Percentiles rank a stretch among this genome's conserved stretches.
phyloP scores from a whole-genome alignment of 2,329 filamentous ascomycete species.

The Sordariomycetes sp. region DNA sequence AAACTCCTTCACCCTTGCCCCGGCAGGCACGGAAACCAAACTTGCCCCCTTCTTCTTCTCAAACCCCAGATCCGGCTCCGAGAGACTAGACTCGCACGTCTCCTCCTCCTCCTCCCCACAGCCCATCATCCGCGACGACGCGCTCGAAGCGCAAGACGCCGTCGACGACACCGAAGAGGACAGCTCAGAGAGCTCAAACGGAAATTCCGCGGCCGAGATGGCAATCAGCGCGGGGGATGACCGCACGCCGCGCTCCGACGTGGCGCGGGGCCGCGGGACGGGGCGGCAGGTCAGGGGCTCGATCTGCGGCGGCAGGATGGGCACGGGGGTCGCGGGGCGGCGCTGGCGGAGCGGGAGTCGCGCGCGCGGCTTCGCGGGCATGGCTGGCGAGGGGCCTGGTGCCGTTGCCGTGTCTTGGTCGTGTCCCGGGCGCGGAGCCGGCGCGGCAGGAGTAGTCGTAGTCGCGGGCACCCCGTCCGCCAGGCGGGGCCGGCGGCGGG shows the following conservation, averaged over 20 bases:
- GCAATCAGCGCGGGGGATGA: not conserved
- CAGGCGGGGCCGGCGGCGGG: not conserved
- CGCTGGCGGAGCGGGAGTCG: not conserved
- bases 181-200: not conserved
- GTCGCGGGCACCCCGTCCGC: not conserved
- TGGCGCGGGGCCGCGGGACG: not conserved
- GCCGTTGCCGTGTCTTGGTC: not conserved
- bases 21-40: slow-evolving; percentile 5
- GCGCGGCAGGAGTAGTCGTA: not conserved
- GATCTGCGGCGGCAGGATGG: not conserved
- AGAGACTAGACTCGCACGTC: slow-evolving; percentile 2
- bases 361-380: not conserved
- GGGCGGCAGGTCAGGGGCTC: not conserved
- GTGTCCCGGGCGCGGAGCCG: not conserved
- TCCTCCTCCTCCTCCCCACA: slow-evolving; percentile 1
- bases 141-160: not conserved
- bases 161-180: not conserved
- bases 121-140: not conserved
- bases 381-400: not conserved
- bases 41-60: not conserved
- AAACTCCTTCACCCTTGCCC: slow-evolving; percentile 15
- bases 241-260: not conserved
- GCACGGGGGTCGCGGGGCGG: not conserved
- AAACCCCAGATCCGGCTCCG: not conserved
- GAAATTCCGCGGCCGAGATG: not conserved